Conservation (phyloP, 2,329 filamentous ascomycete genomes). For the Fusarium sp. region DNA sequence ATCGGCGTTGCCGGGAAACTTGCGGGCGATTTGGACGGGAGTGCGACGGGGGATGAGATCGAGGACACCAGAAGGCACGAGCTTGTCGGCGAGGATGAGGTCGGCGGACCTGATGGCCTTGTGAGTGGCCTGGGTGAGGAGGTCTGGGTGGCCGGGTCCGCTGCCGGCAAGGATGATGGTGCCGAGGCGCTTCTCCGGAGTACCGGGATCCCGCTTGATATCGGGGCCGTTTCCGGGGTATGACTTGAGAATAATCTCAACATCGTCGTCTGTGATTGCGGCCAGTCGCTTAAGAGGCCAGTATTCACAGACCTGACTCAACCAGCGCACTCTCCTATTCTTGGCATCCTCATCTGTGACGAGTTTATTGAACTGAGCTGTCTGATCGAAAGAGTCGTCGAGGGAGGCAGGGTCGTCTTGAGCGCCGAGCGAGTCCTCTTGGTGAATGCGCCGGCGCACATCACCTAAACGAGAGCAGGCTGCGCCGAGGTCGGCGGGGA, state of each 20-base stretch:
- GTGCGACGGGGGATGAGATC: conserved; percentile 92
- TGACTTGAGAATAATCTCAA: conserved; percentile 79
- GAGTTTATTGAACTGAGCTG: conserved; percentile 85
- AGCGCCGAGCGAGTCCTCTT: conserved; percentile 69
- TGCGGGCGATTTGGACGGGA: conserved; percentile 90
- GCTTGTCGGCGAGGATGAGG: conserved; percentile 86
- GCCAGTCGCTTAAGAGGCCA: conserved; percentile 91
- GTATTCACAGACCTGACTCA: conserved; percentile 97
- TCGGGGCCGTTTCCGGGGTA: conserved; percentile 62
- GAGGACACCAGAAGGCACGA: conserved; percentile 85
- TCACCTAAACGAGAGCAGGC: conserved; percentile 84
- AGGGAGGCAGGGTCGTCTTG: conserved; percentile 66
- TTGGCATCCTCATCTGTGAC: conserved; percentile 80
- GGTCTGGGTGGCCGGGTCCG: conserved; percentile 91
- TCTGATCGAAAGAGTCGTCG: conserved; percentile 78
- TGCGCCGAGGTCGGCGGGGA: conserved; percentile 79
- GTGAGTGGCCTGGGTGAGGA: conserved; percentile 85
- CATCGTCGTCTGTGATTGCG: conserved; percentile 81
- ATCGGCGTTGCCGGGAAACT: conserved; percentile 98
- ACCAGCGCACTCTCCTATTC: conserved; percentile 88
- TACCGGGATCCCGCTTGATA: conserved; percentile 35
- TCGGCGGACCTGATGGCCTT: conserved; percentile 81
- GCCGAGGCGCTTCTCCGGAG: conserved; percentile 59
- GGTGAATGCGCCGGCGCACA: conserved; percentile 76
- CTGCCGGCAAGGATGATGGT: conserved; percentile 90